phyloP scores from a whole-genome alignment of 257 asterid species.

The Plantago elongata region DNA sequence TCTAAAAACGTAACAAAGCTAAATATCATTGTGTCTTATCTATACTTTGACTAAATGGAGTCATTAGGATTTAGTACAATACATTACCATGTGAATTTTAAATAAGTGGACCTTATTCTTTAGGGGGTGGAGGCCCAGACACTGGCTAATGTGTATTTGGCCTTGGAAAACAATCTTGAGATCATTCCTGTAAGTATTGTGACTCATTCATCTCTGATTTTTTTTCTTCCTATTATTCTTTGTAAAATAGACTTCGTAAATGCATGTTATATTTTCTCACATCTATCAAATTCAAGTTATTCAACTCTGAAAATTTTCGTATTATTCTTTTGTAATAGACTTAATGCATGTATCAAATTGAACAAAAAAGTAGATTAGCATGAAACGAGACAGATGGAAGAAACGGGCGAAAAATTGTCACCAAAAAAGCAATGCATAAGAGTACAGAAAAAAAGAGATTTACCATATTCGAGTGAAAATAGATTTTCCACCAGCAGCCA shows the following conservation, averaged over 20 bases:
- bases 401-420: background rate
- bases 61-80: slow-evolving; percentile 7
- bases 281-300: background rate
- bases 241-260: background rate
- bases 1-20: background rate
- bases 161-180: slow-evolving; percentile 97
- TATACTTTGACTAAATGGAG: background rate
- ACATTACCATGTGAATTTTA: slow-evolving; percentile 3
- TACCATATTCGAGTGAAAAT: background rate
- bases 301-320: too few relatives aligned
- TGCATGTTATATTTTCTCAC: background rate
- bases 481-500: slow-evolving; percentile 1
- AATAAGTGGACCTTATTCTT: slow-evolving; percentile 22
- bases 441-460: background rate
- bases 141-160: slow-evolving; percentile 93
- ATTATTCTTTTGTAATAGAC: too few relatives aligned
- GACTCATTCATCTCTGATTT: slow-evolving; percentile 8
- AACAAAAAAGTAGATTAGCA: background rate
- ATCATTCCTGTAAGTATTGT: slow-evolving; percentile 77
- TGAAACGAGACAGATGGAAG: background rate
- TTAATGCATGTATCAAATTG: background rate
- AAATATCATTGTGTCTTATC: background rate
- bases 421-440: background rate
- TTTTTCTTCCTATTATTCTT: background rate
- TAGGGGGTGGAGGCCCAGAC: slow-evolving; percentile 99